Evolutionary conservation across 2,329 filamentous ascomycete genomes (phyloP), one percentile per base, ranked within the genome.

Genomic region (Phialophora macrospora): DNA sequence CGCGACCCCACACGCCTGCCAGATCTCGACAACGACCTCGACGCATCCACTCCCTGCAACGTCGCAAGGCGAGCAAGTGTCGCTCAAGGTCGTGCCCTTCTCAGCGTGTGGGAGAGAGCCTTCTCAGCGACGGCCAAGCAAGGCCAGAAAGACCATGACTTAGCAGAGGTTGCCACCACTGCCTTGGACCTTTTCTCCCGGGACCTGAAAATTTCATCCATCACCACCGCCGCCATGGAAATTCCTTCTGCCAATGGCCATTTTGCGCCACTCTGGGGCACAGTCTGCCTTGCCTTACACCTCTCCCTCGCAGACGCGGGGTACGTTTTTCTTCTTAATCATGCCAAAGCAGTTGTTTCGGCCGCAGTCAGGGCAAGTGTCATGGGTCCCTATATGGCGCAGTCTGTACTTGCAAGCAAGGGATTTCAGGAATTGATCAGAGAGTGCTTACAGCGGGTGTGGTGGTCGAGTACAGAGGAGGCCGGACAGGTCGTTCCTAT

Each of bases 331-430:
- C 78, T 89, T 63, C 80, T 89, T 63, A 87, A 87, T 64, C 87
- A 89, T 74, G 85, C 85, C 4, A 86, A 88, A 70, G 85, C 87
- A 0, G 80, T 89, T 4, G 77, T 88, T 14, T 87, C 84, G 69
- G 87, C 87, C 3, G 87, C 83, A 0, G 87, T 89, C 51, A 79
- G 87, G 49, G 85, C 87, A 4, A 84, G 84, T 24, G 86, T 89
- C 2, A 84, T 89, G 82, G 87, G 87, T 0, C 87, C 87, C 0
- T 89, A 89, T 75, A 86, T 88, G 74, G 84, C 85, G 20, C 87
- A 89, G 71, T 81, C 77, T 24, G 76, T 88, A 30, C 76, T 89
- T 49, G 87, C 86, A 2, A 82, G 83, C 66, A 75, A 74, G 32
- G 79, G 78, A 60, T 70, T 89, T 69, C 82, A 85, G 72, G 77